phyloP scores from a whole-genome alignment of 176 grass and related monocot species.

The Areca catechu region DNA sequence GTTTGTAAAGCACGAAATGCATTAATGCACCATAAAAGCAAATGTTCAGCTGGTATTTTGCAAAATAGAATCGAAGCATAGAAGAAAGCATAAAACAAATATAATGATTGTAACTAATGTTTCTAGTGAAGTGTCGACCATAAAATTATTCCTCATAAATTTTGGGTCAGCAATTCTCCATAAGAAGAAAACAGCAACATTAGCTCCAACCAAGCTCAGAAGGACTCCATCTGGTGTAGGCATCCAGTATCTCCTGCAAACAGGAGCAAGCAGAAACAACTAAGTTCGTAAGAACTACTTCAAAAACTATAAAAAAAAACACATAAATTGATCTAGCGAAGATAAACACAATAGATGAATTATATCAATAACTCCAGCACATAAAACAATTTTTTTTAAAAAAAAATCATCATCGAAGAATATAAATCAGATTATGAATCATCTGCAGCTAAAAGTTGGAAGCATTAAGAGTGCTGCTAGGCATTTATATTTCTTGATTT shows the following conservation, averaged over 20 bases:
- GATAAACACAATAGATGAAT: no score
- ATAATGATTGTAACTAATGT: not conserved
- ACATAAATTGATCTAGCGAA: no score
- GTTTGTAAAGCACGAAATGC: no score
- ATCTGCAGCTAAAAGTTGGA: no score
- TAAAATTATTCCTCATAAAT: conserved; percentile 79
- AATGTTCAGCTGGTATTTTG: not conserved
- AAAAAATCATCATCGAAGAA: no score
- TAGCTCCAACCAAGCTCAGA: conserved; percentile 39
- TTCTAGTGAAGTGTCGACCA: conserved; percentile 20
- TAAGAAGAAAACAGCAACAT: conserved; percentile 67
- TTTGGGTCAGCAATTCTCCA: conserved; percentile 47
- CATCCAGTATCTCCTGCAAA: conserved; percentile 40
- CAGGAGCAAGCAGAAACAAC: not conserved
- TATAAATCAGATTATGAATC: no score
- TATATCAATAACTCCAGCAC: no score
- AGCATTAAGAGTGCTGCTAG: no score
- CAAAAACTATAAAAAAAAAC: no score
- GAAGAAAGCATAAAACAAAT: not conserved
- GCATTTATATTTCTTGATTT: no score
- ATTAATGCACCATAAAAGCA: not conserved
- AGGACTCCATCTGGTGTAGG: conserved; percentile 30
- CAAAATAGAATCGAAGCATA: not conserved
- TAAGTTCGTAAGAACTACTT: no score
- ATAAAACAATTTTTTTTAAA: no score